Percentiles rank a stretch among this genome's conserved stretches.
phyloP scores from a whole-genome alignment of 2,329 filamentous ascomycete species.

The Helotiales sp. region DNA sequence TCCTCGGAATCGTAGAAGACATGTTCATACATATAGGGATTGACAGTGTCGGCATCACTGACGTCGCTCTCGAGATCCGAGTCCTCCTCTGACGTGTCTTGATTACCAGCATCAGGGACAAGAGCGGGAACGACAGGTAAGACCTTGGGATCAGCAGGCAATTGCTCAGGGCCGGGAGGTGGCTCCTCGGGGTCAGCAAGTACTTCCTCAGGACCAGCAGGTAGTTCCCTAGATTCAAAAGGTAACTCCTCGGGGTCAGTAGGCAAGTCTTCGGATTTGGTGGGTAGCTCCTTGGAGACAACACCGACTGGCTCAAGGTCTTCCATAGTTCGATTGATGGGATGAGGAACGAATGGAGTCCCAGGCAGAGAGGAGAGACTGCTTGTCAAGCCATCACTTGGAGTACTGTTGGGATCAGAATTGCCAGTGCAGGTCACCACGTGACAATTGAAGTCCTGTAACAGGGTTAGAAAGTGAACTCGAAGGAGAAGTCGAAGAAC shows the following conservation, averaged over 20 bases:
- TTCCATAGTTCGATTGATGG: neutral
- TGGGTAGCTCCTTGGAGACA: neutral
- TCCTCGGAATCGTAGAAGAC: constrained; percentile 12
- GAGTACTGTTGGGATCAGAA: constrained; percentile 17
- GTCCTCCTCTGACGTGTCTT: neutral
- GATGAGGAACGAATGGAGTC: constrained; percentile 5
- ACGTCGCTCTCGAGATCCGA: neutral
- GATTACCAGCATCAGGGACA: neutral
- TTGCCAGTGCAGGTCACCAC: constrained; percentile 36
- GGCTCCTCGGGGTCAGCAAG: neutral
- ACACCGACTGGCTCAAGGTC: neutral
- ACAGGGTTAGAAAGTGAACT: constrained; percentile 30
- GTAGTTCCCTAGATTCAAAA: neutral
- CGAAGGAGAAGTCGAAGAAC: neutral
- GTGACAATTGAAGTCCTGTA: constrained; percentile 40
- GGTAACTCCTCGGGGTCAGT: neutral
- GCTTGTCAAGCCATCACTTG: constrained; percentile 32
- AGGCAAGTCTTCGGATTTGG: neutral
- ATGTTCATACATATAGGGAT: neutral
- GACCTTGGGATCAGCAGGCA: neutral
- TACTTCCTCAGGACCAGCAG: neutral
- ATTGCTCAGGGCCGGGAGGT: neutral
- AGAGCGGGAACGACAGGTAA: no score
- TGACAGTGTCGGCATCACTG: neutral
- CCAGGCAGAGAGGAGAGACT: constrained; percentile 32